Base-by-base conservation (phyloP, 306 rosid species). In the Arachis hypogaea region DNA sequence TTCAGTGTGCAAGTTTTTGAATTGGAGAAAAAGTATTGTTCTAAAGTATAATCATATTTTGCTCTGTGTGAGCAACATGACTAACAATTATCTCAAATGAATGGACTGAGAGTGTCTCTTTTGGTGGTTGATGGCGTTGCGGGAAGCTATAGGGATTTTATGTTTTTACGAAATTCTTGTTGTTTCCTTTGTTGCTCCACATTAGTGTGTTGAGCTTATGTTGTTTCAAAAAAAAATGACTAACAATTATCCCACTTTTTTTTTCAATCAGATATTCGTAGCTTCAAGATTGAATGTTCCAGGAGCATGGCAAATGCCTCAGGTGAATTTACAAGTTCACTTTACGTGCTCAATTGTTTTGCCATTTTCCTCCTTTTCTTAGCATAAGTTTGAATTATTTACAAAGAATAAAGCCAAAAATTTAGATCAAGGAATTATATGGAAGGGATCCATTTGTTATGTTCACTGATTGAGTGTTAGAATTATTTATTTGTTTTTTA, bases 281-380 rank as follows among this genome's bases (percentile, higher is more conserved):
- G 98, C 92, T 44, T 94, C 98, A 47, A 89, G 90, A 74, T 83
- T 94, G 86, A 94, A 94, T 83, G 97, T 94, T 82, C 98, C 98
- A 5, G 98, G 98, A 85, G 98, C 97, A 82, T 94, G 98, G 98
- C 98, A 94, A 88, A 94, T 94, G 98, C 98, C 98, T 84, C 98
- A 91, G 98, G 98, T 91, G 82, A 84, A 44, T 22, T 76, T 70
- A 61, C 52, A 3, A 84, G 50, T 30, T 76, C 72, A 60, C 57
- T 2, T 67, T 69, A 60, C 64, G 69, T 66, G 59, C 59, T 75
- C 43, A 67, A 40, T 68, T 63, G 5, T 60, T 70, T 11, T 73
- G 9, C 29, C 16, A 12, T 11, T 50, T 11, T 50, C n/a, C 5
- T 11, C 5, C n/a, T 50, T 50, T 7, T 12, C 56, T 50, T 50